Conservation (phyloP, 495 filamentous ascomycete species). For the Cryomyces antarcticus region DNA sequence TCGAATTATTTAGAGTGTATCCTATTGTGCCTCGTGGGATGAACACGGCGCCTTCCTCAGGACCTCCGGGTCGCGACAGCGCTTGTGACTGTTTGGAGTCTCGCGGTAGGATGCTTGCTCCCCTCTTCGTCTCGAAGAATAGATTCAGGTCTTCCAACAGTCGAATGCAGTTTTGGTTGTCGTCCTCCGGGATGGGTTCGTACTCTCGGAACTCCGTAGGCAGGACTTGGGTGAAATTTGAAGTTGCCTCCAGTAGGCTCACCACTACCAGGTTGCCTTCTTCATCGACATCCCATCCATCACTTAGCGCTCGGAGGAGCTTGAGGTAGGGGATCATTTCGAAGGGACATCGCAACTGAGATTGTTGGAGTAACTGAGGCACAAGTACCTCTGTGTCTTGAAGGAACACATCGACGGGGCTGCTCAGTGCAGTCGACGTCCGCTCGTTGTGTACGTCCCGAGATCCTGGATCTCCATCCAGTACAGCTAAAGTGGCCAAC, state of each 20-base stretch:
- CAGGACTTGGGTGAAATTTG: slow-evolving; percentile 52
- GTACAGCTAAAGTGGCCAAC: slow-evolving; percentile 34
- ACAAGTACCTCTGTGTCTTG: slow-evolving; percentile 33
- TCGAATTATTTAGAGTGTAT: slow-evolving; percentile 45
- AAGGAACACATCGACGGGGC: slow-evolving; percentile 31
- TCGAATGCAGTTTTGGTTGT: slow-evolving; percentile 49
- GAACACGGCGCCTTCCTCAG: slow-evolving; percentile 23
- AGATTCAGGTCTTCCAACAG: slow-evolving; percentile 32
- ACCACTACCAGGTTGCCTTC: slow-evolving; percentile 30
- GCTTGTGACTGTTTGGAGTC: background rate
- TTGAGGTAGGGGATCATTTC: slow-evolving; percentile 67
- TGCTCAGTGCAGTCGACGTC: slow-evolving; percentile 14
- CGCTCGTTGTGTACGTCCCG: slow-evolving; percentile 27
- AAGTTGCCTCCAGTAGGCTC: slow-evolving; percentile 37
- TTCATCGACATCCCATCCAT: slow-evolving; percentile 25
- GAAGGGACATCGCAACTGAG: slow-evolving; percentile 63
- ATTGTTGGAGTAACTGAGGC: slow-evolving; percentile 30
- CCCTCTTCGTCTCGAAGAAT: slow-evolving; percentile 14
- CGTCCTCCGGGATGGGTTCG: slow-evolving; percentile 58
- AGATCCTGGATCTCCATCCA: slow-evolving; percentile 33
- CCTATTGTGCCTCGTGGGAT: slow-evolving; percentile 47
- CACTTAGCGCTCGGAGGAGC: slow-evolving; percentile 33
- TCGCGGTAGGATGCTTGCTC: background rate
- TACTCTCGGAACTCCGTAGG: slow-evolving; percentile 47
- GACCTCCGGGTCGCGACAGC: background rate